Base-by-base conservation (phyloP, 2,329 filamentous ascomycete species). In the Ceratocystis alfenasii region DNA sequence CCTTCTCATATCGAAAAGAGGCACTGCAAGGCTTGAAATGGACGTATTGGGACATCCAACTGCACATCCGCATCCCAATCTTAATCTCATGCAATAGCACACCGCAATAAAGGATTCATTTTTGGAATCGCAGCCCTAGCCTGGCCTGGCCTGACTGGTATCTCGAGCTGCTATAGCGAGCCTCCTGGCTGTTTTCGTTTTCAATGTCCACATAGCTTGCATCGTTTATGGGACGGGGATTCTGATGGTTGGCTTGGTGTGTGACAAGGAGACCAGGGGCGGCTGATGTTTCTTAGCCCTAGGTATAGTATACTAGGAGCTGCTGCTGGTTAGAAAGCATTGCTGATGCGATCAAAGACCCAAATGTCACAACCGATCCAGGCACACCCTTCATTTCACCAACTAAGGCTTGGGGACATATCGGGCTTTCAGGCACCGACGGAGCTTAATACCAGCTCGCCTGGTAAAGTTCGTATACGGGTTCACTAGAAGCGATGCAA, bases 21-120 rank as follows among this genome's bases (percentile, higher is more conserved):
- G 55, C 55, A 36, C 8, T 30, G 33, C 25, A 59, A 36, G 20
- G 22, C 55, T 30, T n/a, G 15, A 10, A 30, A 30, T 57, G n/a
- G 53, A 33, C 53, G 33, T 33, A 36, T 59, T n/a, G 12, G 7
- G 28, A 36, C 55, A 59, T 36, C 8, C 7, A 59, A 30, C 55
- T 59, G 28, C 55, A 30, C 55, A 36, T 59, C 55, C 7, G 33
- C 17, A 36, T 59, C 25, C 28, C 55, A 59, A 59, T 59, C 17
- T 59, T 59, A 59, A n/a, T 36, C 22, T 59, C 15, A 59, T 59
- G 55, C 55, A 59, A 59, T 59, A 36, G 55, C 55, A 59, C 30
- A 17, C 28, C 4, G 7, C 55, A 59, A 17, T 59, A 36, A 59
- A 15, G 33, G 28, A 36, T 53, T 30, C 5, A 4, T 25, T 59